A percentile compares a stretch with the other conserved stretches of the same genome.
phyloP scores from a whole-genome alignment of 2,329 filamentous ascomycete species.

The Pleomassaria siparia region DNA sequence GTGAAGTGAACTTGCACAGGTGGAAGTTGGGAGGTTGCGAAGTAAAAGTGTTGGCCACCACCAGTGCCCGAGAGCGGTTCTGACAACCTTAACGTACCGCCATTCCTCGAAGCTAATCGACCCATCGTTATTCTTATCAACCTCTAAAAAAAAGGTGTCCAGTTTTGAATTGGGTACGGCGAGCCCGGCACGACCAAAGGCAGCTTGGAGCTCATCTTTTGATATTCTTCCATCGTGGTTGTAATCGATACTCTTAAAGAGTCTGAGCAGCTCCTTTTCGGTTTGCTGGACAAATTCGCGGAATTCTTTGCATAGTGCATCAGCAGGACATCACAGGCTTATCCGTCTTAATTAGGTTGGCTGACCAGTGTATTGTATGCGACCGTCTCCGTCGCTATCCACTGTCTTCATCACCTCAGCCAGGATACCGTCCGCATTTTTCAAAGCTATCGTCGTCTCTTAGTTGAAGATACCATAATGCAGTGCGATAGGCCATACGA shows the following conservation, averaged over 20 bases:
- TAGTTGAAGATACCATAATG: conserved; percentile 9
- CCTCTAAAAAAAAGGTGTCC: conserved; percentile 82
- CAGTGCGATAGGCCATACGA: conserved; percentile 60
- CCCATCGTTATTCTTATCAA: conserved; percentile 87
- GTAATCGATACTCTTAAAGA: conserved; percentile 86
- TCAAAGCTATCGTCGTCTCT: conserved; percentile 61
- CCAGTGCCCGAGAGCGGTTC: neutral
- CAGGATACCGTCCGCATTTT: conserved; percentile 88
- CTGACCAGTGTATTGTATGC: conserved; percentile 84
- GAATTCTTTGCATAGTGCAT: conserved; percentile 68
- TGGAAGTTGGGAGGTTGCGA: neutral
- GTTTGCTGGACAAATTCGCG: conserved; percentile 83
- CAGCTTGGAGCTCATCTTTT: conserved; percentile 76
- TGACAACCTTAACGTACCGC: conserved; percentile 66
- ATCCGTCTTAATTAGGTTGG: neutral
- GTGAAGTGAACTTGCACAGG: neutral
- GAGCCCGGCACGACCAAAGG: conserved; percentile 77
- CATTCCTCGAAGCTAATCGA: conserved; percentile 90
- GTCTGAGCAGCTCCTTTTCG: conserved; percentile 75
- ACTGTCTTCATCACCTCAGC: conserved; percentile 78
- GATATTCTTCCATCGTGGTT: conserved; percentile 85
- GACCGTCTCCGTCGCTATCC: conserved; percentile 83
- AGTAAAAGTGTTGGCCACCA: neutral
- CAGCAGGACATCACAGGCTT: conserved; percentile 15
- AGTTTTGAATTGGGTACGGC: conserved; percentile 76